These are phyloP conservation scores for Selaginella moellendorffii DNA, from an alignment of 75 land plant species.

Conservation along the genomic window DNA sequence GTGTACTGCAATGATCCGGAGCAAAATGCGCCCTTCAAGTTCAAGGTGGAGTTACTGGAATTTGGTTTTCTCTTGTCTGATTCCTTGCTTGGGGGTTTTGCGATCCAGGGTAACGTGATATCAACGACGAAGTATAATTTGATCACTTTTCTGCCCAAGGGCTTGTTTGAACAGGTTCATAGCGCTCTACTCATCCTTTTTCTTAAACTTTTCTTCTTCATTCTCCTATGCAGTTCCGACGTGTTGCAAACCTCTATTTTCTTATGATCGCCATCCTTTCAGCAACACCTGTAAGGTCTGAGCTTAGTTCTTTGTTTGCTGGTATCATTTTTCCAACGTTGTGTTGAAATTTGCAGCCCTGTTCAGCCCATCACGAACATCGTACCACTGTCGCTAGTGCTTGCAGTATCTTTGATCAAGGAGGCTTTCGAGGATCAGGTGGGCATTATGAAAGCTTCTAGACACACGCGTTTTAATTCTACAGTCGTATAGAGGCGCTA, in stretches of 20 bases:
- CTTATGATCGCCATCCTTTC: conserved; percentile 91
- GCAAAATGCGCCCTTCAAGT: conserved; percentile 35
- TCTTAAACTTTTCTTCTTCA: conserved; percentile 11
- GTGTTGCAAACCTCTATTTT: conserved; percentile 91
- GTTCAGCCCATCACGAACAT: conserved; percentile 89
- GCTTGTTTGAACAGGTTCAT: conserved; percentile 92
- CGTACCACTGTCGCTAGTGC: conserved; percentile 72
- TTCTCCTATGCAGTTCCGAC: conserved; percentile 65
- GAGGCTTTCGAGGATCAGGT: conserved; percentile 99
- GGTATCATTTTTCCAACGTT: neutral
- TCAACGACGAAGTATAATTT: conserved; percentile 94
- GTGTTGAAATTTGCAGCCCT: conserved; percentile 47
- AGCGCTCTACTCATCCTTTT: conserved; percentile 1
- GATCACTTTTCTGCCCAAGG: conserved; percentile 86
- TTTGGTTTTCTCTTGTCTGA: neutral
- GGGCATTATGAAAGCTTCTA: neutral
- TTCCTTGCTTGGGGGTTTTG: neutral
- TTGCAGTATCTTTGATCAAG: conserved; percentile 78
- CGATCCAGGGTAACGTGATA: conserved; percentile 69
- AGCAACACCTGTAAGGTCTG: conserved; percentile 84
- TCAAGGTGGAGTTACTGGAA: conserved; percentile 25
- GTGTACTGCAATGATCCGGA: conserved; percentile 67
- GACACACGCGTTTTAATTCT: neutral
- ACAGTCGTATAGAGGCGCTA: conserved; percentile 60
- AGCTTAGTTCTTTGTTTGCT: neutral